These are phyloP conservation scores for Rhynchospora breviuscula DNA, from an alignment of 176 grass and related monocot species.

Conservation along the genomic window DNA sequence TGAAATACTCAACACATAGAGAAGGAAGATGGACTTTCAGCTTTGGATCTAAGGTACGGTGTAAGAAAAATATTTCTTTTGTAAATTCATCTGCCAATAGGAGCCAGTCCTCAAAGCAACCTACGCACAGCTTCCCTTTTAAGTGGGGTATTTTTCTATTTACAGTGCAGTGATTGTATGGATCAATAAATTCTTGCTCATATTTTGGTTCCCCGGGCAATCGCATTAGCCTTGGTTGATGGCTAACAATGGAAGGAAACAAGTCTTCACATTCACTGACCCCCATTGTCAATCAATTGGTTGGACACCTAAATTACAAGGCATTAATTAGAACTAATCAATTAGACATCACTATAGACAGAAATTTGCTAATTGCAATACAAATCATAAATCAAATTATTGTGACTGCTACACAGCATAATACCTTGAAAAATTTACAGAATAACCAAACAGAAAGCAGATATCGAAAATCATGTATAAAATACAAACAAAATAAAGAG, in stretches of 20 bases:
- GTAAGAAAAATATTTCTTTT: slow-evolving; percentile 16
- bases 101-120: slow-evolving; percentile 8
- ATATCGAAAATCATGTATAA: no score
- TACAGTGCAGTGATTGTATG: neutral
- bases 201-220: neutral
- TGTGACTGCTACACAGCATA: no score
- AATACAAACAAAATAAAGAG: no score
- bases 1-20: neutral
- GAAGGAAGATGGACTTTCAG: neutral
- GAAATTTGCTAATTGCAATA: no score
- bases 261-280: neutral
- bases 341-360: no score
- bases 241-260: neutral
- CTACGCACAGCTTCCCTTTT: neutral
- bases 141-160: neutral
- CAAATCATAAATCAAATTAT: no score
- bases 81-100: neutral
- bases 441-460: no score
- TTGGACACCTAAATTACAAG: no score
- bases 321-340: no score
- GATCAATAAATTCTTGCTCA: neutral
- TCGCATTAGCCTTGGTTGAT: neutral
- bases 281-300: no score
- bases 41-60: slow-evolving; percentile 8
- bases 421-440: no score